A percentile compares a stretch with the other conserved stretches of the same genome.
Conservation (phyloP, 352 stramenopile genomes). For the Globisporangium lucens region DNA sequence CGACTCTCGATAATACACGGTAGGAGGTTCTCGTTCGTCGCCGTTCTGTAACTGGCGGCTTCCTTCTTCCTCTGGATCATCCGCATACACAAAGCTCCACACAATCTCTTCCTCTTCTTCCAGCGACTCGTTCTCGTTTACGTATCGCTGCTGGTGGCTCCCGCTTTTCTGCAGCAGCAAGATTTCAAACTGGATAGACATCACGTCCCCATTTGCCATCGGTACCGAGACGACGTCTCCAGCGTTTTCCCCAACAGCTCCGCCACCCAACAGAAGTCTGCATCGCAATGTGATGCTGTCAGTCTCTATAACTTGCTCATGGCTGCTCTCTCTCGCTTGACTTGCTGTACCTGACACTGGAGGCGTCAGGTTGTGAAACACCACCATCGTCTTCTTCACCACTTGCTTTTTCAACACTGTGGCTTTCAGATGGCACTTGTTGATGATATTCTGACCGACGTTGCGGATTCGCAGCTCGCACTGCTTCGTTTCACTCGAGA, state of each 20-base stretch:
- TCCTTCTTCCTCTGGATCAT: constrained; percentile 1
- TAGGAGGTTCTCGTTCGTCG: background rate
- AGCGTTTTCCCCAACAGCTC: background rate
- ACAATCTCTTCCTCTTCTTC: constrained; percentile 48
- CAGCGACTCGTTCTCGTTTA: constrained; percentile 9
- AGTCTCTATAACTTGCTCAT: constrained; percentile 15
- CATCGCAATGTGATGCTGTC: constrained; percentile 21
- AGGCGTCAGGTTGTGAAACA: constrained; percentile 40
- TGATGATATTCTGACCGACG: constrained; percentile 40
- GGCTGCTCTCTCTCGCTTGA: background rate
- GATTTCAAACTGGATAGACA: constrained; percentile 39
- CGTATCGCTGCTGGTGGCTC: constrained; percentile 4
- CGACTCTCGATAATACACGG: constrained; percentile 52
- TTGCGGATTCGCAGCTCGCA: constrained; percentile 56
- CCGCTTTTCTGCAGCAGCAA: constrained; percentile 23
- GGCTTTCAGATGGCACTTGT: constrained; percentile 35
- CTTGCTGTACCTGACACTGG: constrained; percentile 2
- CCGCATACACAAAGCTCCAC: constrained; percentile 62
- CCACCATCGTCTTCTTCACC: constrained; percentile 32
- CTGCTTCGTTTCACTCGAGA: constrained; percentile 58
- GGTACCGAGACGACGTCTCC: constrained; percentile 15
- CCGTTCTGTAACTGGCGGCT: background rate
- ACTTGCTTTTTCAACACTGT: constrained; percentile 27
- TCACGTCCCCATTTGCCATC: constrained; percentile 29
- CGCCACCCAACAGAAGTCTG: background rate